Evolutionary conservation across 2,329 filamentous ascomycete species (phyloP).

Genomic region (Tolypocladium ovalisporum): DNA sequence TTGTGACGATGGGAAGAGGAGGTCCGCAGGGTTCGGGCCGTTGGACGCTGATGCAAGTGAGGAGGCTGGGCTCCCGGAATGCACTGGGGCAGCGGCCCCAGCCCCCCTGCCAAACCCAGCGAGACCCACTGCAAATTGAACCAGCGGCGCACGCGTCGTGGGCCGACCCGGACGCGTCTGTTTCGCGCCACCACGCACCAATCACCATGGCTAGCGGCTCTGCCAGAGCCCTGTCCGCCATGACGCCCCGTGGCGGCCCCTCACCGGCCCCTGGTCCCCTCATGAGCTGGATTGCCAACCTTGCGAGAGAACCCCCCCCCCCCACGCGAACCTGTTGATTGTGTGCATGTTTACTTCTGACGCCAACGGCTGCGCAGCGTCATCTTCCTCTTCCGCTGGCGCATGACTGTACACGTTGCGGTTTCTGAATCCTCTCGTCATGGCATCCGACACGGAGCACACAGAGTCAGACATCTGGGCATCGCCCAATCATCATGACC

Average conservation of each 20-base stretch:
- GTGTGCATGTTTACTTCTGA: background rate
- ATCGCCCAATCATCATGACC: constrained; percentile 26
- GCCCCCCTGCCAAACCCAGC: constrained; percentile 6
- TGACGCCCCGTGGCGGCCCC: background rate
- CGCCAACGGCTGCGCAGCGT: background rate
- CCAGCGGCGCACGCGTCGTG: background rate
- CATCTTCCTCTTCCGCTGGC: background rate
- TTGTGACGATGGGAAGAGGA: constrained; percentile 9
- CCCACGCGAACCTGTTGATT: background rate
- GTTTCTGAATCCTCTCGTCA: constrained; percentile 11
- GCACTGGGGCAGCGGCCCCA: constrained; percentile 6
- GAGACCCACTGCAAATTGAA: background rate
- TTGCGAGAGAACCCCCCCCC: background rate
- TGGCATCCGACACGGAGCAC: constrained; percentile 33
- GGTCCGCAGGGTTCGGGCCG: constrained; percentile 8
- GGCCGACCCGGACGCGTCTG: constrained; percentile 12
- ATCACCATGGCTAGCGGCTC: constrained; percentile 2
- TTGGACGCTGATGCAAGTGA: constrained; percentile 6
- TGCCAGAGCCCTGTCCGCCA: background rate
- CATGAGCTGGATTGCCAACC: background rate
- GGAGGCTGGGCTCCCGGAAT: constrained; percentile 12
- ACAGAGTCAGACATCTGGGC: constrained; percentile 39
- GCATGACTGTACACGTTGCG: background rate
- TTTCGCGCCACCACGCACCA: constrained; percentile 16
- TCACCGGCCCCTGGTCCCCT: background rate